Conservation (phyloP, 1,284 basidiomycete genomes). For the Ceratobasidium sp. region DNA sequence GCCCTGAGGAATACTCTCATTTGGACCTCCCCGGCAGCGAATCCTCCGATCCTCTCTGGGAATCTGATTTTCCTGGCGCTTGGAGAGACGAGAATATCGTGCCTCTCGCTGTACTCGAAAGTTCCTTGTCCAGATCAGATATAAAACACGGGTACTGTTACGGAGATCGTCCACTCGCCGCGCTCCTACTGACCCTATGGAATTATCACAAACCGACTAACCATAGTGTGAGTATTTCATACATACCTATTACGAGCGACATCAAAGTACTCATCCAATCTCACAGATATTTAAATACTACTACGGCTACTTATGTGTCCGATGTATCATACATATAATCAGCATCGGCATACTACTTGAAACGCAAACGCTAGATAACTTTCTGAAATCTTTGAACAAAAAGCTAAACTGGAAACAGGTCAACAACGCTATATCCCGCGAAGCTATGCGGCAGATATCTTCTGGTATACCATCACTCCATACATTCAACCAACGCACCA, state of each 20-base stretch:
- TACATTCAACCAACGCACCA: background rate
- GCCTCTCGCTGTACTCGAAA: too few relatives aligned
- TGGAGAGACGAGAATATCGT: too few relatives aligned
- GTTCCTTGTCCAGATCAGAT: too few relatives aligned
- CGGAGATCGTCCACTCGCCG: too few relatives aligned
- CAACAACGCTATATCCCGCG: too few relatives aligned
- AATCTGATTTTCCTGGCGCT: too few relatives aligned
- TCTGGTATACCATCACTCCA: background rate
- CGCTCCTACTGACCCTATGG: too few relatives aligned
- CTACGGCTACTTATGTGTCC: conserved; percentile 16
- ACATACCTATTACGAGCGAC: too few relatives aligned
- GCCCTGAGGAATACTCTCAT: background rate
- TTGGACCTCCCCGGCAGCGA: background rate
- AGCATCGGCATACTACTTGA: background rate
- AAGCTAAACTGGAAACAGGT: background rate
- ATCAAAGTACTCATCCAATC: background rate
- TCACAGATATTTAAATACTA: background rate
- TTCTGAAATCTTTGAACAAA: background rate
- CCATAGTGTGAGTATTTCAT: too few relatives aligned
- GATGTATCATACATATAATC: conserved; percentile 4
- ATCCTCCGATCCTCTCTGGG: too few relatives aligned
- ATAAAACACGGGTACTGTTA: too few relatives aligned
- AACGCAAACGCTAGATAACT: background rate
- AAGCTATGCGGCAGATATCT: background rate
- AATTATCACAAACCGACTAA: too few relatives aligned